Base-by-base conservation (phyloP, 2,329 filamentous ascomycete species). In the Hymenoscyphus albidus region DNA sequence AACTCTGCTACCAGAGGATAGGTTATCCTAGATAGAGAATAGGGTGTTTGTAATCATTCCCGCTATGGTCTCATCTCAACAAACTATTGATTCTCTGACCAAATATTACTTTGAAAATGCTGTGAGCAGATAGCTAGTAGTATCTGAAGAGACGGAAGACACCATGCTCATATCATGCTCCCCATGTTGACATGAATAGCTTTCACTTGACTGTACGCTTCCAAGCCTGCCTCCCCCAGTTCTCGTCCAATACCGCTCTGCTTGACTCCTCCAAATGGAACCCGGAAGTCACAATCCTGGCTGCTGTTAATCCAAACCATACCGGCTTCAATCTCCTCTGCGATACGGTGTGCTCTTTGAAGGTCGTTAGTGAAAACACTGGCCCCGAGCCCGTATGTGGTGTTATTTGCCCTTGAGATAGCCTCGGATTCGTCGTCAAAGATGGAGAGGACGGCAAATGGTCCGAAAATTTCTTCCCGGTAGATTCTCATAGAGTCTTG, bases 351-450 rank as follows among this genome's bases (percentile, higher is more conserved):
- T 35, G 86, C 82, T 6, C 88, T 78, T 72, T 83, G 80, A 13
- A 90, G 67, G 72, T 90, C 84, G 59, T 79, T 78, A 5, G 85
- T 93, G 82, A 92, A 98, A 81, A 99, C 97, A 80, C 98, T 98
- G 0, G 92, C 94, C 0, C 94, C 95, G 42, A 99, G 83, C 1
- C 95, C 95, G 44, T 98, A 93, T 61, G 94, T 88, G 1, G 91
- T 82, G 54, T 80, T 78, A 77, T 99, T 99, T 3, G 95, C 94
- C 69, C 94, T 79, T 68, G 85, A 82, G 38, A 98, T 87, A 5
- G 97, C 95, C 73, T 98, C 93, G 62, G 90, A 88, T 78, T 98
- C 95, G 0, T 89, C 92, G 58, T 91, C 85, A 75, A 98, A 99
- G 59, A 88, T 84, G 81, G 97, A 97, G 14, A 98, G 78, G 0